phyloP scores from a whole-genome alignment of 805 yeast species.

The Ogataea ganodermae region DNA sequence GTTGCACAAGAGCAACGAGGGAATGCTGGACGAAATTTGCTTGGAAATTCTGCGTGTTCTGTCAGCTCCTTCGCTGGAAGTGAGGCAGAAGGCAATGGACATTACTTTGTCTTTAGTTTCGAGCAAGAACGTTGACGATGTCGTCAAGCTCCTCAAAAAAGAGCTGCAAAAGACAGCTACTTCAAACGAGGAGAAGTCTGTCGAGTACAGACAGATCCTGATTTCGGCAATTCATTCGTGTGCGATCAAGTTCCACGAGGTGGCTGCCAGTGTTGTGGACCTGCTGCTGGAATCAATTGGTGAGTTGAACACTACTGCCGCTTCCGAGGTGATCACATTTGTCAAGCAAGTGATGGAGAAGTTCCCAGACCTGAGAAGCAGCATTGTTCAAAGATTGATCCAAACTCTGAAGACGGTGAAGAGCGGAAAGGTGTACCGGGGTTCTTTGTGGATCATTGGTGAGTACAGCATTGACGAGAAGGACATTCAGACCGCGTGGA shows the following conservation, averaged over 20 bases:
- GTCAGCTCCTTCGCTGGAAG: conserved; percentile 87
- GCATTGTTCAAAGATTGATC: conserved; percentile 65
- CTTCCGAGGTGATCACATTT: conserved; percentile 86
- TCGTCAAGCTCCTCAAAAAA: conserved; percentile 85
- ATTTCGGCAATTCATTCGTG: conserved; percentile 86
- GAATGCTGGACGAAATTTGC: conserved; percentile 78
- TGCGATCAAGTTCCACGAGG: conserved; percentile 86
- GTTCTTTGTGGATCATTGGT: conserved; percentile 94
- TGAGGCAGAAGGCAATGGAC: conserved; percentile 82
- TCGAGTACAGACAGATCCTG: conserved; percentile 85
- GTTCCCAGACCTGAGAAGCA: conserved; percentile 74
- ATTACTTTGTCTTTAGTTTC: conserved; percentile 81
- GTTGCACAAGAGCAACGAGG: conserved; percentile 73
- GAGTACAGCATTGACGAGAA: conserved; percentile 77
- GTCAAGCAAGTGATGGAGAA: conserved; percentile 93
- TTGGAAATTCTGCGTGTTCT: conserved; percentile 85
- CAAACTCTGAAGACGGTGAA: conserved; percentile 63
- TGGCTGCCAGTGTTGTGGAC: conserved; percentile 88
- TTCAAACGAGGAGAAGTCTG: conserved; percentile 73
- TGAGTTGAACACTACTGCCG: conserved; percentile 82
- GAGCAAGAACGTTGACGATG: conserved; percentile 90
- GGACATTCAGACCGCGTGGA: conserved; percentile 84
- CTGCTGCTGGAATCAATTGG: conserved; percentile 82
- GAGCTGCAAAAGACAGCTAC: conserved; percentile 78
- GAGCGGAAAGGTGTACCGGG: conserved; percentile 89